Evolutionary conservation across 1,284 basidiomycete genomes (phyloP).

Genomic region (Gymnopus androsaceus): DNA sequence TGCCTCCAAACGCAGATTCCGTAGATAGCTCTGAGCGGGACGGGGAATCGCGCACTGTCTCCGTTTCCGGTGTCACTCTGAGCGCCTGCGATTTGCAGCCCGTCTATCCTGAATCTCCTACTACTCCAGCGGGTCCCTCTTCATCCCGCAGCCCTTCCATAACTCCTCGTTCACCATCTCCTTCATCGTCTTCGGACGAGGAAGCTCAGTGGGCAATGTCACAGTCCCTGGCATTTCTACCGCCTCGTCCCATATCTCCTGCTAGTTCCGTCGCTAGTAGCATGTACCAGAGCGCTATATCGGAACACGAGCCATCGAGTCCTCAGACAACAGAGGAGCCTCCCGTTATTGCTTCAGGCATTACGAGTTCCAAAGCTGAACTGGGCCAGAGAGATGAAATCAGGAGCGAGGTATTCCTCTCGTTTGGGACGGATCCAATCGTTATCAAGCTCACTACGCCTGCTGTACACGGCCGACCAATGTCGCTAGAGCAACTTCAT

Average conservation of each 20-base stretch:
- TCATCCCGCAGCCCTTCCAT: too few relatives aligned
- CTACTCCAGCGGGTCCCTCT: constrained; percentile 23
- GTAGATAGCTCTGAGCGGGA: constrained; percentile 4
- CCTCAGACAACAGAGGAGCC: background rate
- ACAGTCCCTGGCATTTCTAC: constrained; percentile 68
- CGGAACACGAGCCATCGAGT: constrained; percentile 32
- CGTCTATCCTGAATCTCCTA: constrained; percentile 43
- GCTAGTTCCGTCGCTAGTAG: constrained; percentile 50
- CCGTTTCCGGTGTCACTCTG: constrained; percentile 39
- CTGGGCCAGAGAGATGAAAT: background rate
- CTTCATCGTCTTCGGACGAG: constrained; percentile 57
- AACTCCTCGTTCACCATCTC: constrained; percentile 35
- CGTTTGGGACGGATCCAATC: constrained; percentile 60
- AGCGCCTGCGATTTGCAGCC: constrained; percentile 19
- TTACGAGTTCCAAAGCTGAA: constrained; percentile 4
- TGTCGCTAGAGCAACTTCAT: constrained; percentile 25
- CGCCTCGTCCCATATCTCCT: constrained; percentile 45
- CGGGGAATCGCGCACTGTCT: constrained; percentile 18
- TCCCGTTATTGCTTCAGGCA: background rate
- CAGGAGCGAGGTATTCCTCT: constrained; percentile 52
- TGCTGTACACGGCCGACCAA: constrained; percentile 21
- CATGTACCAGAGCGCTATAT: constrained; percentile 77
- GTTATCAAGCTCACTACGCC: constrained; percentile 56
- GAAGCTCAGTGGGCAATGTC: constrained; percentile 69
- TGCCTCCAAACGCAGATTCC: constrained; percentile 7